These are phyloP conservation scores for Austroboletus novae-zelandiae DNA, from an alignment of 1,284 basidiomycete genomes.

Conservation along the genomic window DNA sequence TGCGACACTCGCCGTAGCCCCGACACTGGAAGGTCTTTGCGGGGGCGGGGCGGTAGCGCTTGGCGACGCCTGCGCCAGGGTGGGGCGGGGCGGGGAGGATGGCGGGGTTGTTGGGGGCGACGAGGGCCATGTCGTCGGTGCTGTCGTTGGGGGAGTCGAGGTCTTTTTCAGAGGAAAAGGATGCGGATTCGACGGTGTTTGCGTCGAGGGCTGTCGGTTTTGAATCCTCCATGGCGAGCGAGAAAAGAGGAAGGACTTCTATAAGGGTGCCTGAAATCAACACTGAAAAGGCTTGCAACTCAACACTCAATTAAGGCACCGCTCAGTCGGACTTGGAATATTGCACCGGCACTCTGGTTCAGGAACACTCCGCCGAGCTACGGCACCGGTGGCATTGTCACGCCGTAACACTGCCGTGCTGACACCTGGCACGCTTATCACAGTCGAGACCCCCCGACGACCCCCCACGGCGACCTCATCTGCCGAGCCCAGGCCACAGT, in stretches of 20 bases:
- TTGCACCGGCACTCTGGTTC: constrained; percentile 21
- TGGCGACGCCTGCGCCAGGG: constrained; percentile 36
- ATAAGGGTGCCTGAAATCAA: constrained; percentile 35
- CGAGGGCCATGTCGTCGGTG: constrained; percentile 30
- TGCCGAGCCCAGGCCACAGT: no score
- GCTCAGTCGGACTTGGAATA: constrained; percentile 31
- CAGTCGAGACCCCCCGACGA: no score
- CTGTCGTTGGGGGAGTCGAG: constrained; percentile 1
- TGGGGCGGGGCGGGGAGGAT: constrained; percentile 15
- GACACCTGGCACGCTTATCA: constrained; percentile 23
- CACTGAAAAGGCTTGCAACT: constrained; percentile 29
- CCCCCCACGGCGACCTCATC: no score
- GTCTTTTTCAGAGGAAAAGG: constrained; percentile 7
- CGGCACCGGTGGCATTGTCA: constrained; percentile 32
- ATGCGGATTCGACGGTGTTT: not conserved
- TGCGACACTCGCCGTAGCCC: constrained; percentile 92
- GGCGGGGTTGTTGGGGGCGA: constrained; percentile 21
- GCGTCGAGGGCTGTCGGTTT: constrained; percentile 30
- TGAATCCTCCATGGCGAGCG: constrained; percentile 34
- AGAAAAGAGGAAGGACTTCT: constrained; percentile 36
- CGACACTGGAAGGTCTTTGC: constrained; percentile 94
- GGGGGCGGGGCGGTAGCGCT: constrained; percentile 72
- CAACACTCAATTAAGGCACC: constrained; percentile 35
- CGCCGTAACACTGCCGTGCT: constrained; percentile 17
- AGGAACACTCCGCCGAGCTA: constrained; percentile 36